phyloP scores from a whole-genome alignment of 1,284 basidiomycete genomes.

The Wolfiporia cocos region DNA sequence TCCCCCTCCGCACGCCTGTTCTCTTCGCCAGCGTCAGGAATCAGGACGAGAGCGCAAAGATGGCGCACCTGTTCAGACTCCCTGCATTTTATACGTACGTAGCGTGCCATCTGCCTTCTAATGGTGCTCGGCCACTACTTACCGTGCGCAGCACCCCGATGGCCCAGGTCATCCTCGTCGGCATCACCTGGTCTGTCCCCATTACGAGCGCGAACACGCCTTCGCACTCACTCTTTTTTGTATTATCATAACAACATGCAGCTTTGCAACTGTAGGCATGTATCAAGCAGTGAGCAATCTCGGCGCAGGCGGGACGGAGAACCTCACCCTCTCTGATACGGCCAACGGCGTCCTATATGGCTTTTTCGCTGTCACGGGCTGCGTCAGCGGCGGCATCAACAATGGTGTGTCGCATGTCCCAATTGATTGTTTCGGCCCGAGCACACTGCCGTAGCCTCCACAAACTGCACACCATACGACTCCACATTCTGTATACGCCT shows the following conservation, averaged over 20 bases:
- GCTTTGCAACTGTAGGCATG: conserved; percentile 41
- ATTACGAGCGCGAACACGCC: conserved; percentile 4
- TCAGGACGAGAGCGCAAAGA: no score
- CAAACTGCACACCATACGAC: no score
- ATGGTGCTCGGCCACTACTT: neutral
- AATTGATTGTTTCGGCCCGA: neutral
- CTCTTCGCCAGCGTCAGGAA: no score
- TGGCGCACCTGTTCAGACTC: no score
- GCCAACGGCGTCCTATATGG: conserved; percentile 40
- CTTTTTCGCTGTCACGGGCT: conserved; percentile 37
- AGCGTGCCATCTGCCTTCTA: neutral
- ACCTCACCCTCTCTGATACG: conserved; percentile 34
- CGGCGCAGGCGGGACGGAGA: conserved; percentile 40
- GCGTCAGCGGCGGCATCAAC: conserved; percentile 41
- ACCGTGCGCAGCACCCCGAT: conserved; percentile 26
- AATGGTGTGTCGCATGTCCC: conserved; percentile 30
- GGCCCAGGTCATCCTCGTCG: conserved; percentile 36
- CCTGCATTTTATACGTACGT: conserved; percentile 27
- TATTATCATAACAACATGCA: conserved; percentile 17
- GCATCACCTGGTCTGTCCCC: conserved; percentile 34
- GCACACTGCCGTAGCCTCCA: neutral
- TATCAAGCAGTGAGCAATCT: conserved; percentile 43
- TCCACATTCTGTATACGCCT: no score
- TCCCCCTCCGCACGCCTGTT: no score
- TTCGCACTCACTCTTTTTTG: conserved; percentile 2